Base-by-base conservation (phyloP, 2,329 filamentous ascomycete species). In the Microcyclospora pomicola region DNA sequence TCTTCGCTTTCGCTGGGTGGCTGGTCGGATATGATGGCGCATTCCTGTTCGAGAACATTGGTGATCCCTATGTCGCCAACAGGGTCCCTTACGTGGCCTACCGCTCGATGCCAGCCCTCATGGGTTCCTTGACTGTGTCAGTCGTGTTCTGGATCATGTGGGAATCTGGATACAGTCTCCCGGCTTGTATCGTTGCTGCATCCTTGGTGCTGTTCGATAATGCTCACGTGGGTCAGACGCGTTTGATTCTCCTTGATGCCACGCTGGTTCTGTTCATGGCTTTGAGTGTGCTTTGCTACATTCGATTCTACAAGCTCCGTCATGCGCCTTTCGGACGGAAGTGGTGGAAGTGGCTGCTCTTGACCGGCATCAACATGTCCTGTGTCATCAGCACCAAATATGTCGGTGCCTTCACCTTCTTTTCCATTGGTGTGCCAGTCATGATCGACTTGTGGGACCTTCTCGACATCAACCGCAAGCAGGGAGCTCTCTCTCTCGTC, bases 371-470 rank as follows among this genome's bases (percentile, higher is more conserved):
- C 59, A 80, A 80, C 43, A 73, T 98, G 58, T 95, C 87, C 58
- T 96, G 88, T 59, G 91, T 95, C 58, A 96, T 98, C 53, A 96
- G 91, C 39, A 93, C 84, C 60, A 98, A 98, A 68, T 98, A 98
- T 50, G 87, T 98, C 41, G 91, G 91, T 52, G 71, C 83, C 30
- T 98, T 98, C 63, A 92, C 87, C 55, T 98, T 98, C 64, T 78
- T 96, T 61, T 94, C 88, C 44, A 91, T 98, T 52, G 91, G 91
- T 48, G 86, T 85, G 6, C 91, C 91, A 13, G 91, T 98, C 46
- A 62, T 81, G 55, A 87, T 98, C 57, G 91, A 98, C 59, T 72
- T 98, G 38, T 98, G 91, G 91, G 84, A 87, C 49, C 72, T 98
- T 39, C 69, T 98, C 58, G 78, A 98, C 59, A 73, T 96, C 60